Base-by-base conservation (phyloP, 1,139 yeast species). In the Diutina scorzettiae region DNA sequence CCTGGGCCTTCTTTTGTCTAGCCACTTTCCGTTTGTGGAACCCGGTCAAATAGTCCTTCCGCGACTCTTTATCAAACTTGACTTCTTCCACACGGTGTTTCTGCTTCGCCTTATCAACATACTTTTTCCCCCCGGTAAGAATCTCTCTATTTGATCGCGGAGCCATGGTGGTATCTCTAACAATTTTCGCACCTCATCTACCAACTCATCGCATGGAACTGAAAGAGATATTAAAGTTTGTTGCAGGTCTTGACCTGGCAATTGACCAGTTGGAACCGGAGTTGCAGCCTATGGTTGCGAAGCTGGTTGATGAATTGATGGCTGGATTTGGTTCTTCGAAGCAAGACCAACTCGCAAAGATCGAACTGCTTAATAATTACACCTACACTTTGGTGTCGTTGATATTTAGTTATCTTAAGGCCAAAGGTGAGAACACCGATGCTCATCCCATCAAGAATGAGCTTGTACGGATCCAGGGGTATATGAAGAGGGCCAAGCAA, bases 11-110 rank as follows among this genome's bases (percentile, higher is more conserved):
- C 62, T 86, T 89, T 61, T 83, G 84, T 58, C 97, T 72, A 54
- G 83, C 83, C 18, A 89, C 57, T 59, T 91, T 91, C 55, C 98
- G 74, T 62, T 91, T 91, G 59, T 91, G 98, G 58, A 91, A 91
- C 28, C 98, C 98, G 1, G 96, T 91, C 51, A 91, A 66, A 59
- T 80, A 91, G 47, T 89, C 95, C 31, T 60, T 62, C 57, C 96
- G 66, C 21, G 79, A 73, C 31, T 74, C 82, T 50, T 77, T 75
- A 60, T 89, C 91, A 57, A 85, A 89, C 2, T 73, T 76, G 29
- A 89, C 93, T 56, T 85, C 95, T 29, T 76, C 87, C 3, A 80
- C 87, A 27, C 86, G 72, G 51, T 73, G 78, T 53, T 74, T 75
- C 52, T 74, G 78, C 46, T 75, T 64, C 64, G 83, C 63, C 60